Percentiles rank a stretch among this genome's conserved stretches.
phyloP scores from a whole-genome alignment of 2,329 filamentous ascomycete genomes.

The Ophidiomyces ophidiicola region DNA sequence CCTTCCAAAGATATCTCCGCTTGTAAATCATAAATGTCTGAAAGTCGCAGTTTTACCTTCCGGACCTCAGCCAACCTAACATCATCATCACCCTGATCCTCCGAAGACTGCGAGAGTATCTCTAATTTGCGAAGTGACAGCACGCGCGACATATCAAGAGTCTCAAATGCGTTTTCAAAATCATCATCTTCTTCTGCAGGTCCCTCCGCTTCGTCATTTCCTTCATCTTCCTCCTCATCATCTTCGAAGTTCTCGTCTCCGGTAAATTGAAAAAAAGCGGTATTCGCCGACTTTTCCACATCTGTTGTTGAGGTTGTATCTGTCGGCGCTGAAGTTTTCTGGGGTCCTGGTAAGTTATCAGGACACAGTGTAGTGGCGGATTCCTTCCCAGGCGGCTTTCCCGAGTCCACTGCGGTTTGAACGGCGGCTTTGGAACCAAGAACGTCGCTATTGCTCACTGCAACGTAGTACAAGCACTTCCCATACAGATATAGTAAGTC shows the following conservation, averaged over 20 bases:
- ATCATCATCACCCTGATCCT: constrained; percentile 37
- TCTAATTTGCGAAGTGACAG: constrained; percentile 47
- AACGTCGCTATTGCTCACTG: constrained; percentile 87
- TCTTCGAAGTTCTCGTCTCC: constrained; percentile 90
- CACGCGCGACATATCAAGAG: constrained; percentile 50
- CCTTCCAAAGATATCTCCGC: constrained; percentile 96
- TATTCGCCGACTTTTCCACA: constrained; percentile 20
- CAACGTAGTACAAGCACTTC: constrained; percentile 83
- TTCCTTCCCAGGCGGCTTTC: constrained; percentile 27
- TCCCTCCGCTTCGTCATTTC: constrained; percentile 36
- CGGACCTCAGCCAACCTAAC: constrained; percentile 26
- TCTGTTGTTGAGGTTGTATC: constrained; percentile 27
- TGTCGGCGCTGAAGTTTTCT: not conserved
- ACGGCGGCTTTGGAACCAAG: constrained; percentile 66
- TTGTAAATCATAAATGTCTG: constrained; percentile 86
- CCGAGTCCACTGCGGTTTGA: constrained; percentile 44
- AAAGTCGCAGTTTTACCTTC: constrained; percentile 70
- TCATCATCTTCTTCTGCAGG: constrained; percentile 47
- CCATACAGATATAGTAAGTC: constrained; percentile 93
- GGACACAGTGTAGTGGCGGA: not conserved
- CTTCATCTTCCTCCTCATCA: constrained; percentile 58
- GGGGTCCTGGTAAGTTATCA: too few relatives aligned
- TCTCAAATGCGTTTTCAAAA: constrained; percentile 52
- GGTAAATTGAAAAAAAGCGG: constrained; percentile 66
- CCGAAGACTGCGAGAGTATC: constrained; percentile 31